These are phyloP conservation scores for Fusarium sp. DNA, from an alignment of 2,329 filamentous ascomycete species.

Conservation along the genomic window DNA sequence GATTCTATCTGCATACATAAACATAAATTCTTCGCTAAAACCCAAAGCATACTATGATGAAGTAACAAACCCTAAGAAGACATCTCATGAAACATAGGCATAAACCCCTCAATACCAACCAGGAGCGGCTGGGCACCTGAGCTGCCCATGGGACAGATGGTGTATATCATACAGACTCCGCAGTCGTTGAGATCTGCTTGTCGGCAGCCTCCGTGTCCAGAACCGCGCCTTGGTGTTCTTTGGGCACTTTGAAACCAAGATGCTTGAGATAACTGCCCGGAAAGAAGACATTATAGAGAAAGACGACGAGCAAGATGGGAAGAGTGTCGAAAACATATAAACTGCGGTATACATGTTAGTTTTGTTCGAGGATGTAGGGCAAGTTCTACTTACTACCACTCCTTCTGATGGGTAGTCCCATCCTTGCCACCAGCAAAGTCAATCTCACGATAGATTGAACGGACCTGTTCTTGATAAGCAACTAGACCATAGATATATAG, in stretches of 20 bases:
- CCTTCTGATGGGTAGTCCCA: constrained; percentile 25
- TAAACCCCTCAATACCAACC: not conserved
- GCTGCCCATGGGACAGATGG: too few relatives aligned
- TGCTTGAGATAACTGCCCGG: constrained; percentile 28
- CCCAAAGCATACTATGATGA: not conserved
- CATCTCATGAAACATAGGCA: not conserved
- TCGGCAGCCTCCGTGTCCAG: not conserved
- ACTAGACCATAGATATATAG: fast-evolving
- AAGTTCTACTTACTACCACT: constrained; percentile 33
- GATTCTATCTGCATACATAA: not conserved
- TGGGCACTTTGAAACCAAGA: constrained; percentile 23
- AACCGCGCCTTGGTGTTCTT: not conserved
- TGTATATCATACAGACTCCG: not conserved
- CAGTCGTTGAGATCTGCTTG: not conserved
- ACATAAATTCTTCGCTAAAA: not conserved
- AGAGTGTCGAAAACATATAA: constrained; percentile 32
- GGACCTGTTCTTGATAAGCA: not conserved
- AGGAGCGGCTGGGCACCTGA: too few relatives aligned
- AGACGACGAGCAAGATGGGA: constrained; percentile 25
- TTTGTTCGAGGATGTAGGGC: fast-evolving
- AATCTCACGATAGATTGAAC: constrained; percentile 34
- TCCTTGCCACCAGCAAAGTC: constrained; percentile 30
- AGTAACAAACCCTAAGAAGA: not conserved
- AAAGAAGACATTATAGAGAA: constrained; percentile 35
- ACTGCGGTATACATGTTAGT: not conserved